Conservation (phyloP, 75 land plant genomes). For the Gnetum montanum region DNA sequence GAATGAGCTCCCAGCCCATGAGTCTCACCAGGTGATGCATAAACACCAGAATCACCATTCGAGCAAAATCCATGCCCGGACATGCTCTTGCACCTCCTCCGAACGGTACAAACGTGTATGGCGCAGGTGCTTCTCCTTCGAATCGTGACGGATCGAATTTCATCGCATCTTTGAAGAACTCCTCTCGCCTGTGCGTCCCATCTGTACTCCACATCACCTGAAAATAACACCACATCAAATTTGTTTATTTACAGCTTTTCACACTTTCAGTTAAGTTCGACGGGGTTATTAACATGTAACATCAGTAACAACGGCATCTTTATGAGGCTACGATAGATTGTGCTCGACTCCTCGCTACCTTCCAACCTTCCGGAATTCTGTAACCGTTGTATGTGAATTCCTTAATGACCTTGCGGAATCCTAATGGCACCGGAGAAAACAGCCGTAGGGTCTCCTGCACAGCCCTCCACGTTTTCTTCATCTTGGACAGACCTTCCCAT, state of each 20-base stretch:
- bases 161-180: conserved; percentile 26
- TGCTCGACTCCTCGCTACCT: conserved; percentile 5
- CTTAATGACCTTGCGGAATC: conserved; percentile 11
- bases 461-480: conserved; percentile 42
- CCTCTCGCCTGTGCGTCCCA: conserved; percentile 17
- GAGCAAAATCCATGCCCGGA: conserved; percentile 33
- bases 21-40: conserved; percentile 25
- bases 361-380: conserved; percentile 46
- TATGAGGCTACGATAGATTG: not conserved
- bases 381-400: conserved; percentile 28
- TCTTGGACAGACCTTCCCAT: conserved; percentile 15
- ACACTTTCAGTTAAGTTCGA: not conserved
- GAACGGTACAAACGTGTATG: conserved; percentile 42
- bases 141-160: conserved; percentile 47
- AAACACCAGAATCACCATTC: conserved; percentile 22
- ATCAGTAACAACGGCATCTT: no score
- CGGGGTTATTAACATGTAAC: not conserved
- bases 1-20: conserved; percentile 12
- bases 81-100: conserved; percentile 47
- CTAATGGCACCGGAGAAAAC: conserved; percentile 17
- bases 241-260: not conserved
- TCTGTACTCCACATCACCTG: conserved; percentile 31
- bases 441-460: conserved; percentile 34
- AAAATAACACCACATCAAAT: not conserved
- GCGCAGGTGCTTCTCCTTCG: conserved; percentile 16